Evolutionary conservation across 768 basidiomycete genomes (phyloP).

Genomic region (Albatrellus ellisii): DNA sequence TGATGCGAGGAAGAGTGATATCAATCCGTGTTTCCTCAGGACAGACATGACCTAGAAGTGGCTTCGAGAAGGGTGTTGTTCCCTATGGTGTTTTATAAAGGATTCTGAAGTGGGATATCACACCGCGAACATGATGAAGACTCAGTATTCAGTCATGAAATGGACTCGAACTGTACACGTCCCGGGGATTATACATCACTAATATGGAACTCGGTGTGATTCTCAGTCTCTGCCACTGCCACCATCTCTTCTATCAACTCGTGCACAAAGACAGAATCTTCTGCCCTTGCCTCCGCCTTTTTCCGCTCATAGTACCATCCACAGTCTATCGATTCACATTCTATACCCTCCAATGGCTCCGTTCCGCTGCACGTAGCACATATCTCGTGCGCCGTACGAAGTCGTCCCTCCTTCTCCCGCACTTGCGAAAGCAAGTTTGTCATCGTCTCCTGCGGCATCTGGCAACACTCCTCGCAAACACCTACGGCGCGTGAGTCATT

Average conservation of each 20-base stretch:
- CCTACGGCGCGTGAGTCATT: conserved; percentile 21
- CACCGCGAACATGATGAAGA: too few species aligned
- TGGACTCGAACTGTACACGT: neutral
- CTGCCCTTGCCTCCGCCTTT: conserved; percentile 14
- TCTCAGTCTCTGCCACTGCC: conserved; percentile 6
- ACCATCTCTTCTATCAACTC: conserved; percentile 7
- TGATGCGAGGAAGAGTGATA: too few species aligned
- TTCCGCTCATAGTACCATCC: conserved; percentile 28
- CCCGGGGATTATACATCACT: too few species aligned
- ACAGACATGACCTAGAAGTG: too few species aligned
- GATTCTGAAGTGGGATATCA: too few species aligned
- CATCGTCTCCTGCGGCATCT: conserved; percentile 21
- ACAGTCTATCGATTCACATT: conserved; percentile 36
- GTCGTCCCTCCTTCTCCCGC: conserved; percentile 21
- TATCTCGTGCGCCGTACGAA: conserved; percentile 20
- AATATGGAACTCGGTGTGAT: too few species aligned
- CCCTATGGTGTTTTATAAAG: too few species aligned
- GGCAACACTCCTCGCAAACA: conserved; percentile 13
- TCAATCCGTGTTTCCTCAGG: too few species aligned
- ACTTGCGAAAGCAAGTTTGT: conserved; percentile 22
- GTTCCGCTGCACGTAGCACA: conserved; percentile 28
- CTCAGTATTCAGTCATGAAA: neutral
- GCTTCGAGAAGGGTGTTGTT: too few species aligned
- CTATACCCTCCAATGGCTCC: conserved; percentile 21
- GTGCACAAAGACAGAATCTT: conserved; percentile 6